Evolutionary conservation across 805 yeast genomes (phyloP), one percentile per base, ranked within the genome.

Genomic region (Saccharomycopsis capsularis): DNA sequence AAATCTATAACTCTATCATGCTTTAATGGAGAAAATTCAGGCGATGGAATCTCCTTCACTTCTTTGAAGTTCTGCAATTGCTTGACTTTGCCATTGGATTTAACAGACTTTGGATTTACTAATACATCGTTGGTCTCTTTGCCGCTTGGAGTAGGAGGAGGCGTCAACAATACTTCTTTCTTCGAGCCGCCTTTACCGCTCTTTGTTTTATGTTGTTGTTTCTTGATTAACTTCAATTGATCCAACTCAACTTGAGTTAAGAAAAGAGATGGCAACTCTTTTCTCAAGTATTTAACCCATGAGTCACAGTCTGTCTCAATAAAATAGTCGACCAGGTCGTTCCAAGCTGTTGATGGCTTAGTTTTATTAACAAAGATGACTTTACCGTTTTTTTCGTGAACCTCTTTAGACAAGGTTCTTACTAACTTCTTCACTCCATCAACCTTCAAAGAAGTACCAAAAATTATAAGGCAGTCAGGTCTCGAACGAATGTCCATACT

Each of bases 401-500:
- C 81, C 18, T 76, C 76, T 53, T 75, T 75, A 42, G 95, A 80
- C 53, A 86, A 63, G 21, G 74, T 73, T 53, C 78, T 76, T 2
- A 90, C 96, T 19, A 91, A 69, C 55, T 76, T 78, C 60, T 81
- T 84, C 42, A 93, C 90, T 1, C 99, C 99, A 56, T 82, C 85
- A 11, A 91, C 98, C 66, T 81, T 85, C 37, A 93, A 69, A 3
- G 96, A 87, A 0, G 99, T 93, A 0, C 99, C 99, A 75, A 87
- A 81, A 9, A 91, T 84, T n/a, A 91, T 66, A 42, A 93, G 71
- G 52, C 86, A 62, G 60, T 89, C 95, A 0, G 97, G 95, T 51
- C 69, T 73, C 39, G 75, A 68, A 52, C 68, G 71, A 50, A 87
- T 60, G 65, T 91, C 98, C 19, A 74, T 69, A 44, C 69, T 73